Base-by-base conservation (phyloP, 306 rosid species). In the Prosopis cineraria region DNA sequence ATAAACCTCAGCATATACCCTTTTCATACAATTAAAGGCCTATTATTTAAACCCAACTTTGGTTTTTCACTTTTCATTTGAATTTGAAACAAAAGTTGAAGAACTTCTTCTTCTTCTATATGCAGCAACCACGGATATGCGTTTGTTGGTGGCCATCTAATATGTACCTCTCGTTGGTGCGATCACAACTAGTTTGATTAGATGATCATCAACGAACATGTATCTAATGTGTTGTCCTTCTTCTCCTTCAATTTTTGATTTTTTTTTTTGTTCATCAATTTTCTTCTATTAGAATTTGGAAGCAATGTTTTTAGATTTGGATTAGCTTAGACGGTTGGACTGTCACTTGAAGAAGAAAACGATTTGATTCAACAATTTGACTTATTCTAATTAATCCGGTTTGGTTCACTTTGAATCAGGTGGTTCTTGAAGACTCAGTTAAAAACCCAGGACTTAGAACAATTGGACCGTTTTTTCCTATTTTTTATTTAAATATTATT, bases 141-240 rank as follows among this genome's bases (percentile, higher is more conserved):
- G 82, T 85, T 82, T 41, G 84, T 71, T 50, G 64, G 4, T 48
- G 75, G 75, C 20, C 86, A 85, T 85, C 86, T 81, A 79, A 82
- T 58, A 25, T 74, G 55, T 58, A 12, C 30, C 2, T 9, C 6
- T 52, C 27, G 24, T 25, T 36, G 31, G 17, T 29, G 11, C 4
- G 1, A 50, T 6, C 7, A 20, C 33, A n/a, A 20, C 14, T 20
- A 36, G 4, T 6, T 68, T 62, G 58, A 47, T 62, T 83, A 80
- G 73, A 80, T 79, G 89, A 73, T 79, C 89, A 85, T 79, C 89
- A 85, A 82, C 81, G 69, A 86, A 80, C 82, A 78, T 65, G 59
- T 86, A 16, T 34, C 2, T 64, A 33, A 60, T 64, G 24, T 34
- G 69, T 64, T 64, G 44, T n/a, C 6, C n/a, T 12, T 12, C 19